A percentile compares a stretch with the other conserved stretches of the same genome.
Conservation (phyloP, 2,329 filamentous ascomycete genomes). For the Lasiodiplodia gonubiensis region DNA sequence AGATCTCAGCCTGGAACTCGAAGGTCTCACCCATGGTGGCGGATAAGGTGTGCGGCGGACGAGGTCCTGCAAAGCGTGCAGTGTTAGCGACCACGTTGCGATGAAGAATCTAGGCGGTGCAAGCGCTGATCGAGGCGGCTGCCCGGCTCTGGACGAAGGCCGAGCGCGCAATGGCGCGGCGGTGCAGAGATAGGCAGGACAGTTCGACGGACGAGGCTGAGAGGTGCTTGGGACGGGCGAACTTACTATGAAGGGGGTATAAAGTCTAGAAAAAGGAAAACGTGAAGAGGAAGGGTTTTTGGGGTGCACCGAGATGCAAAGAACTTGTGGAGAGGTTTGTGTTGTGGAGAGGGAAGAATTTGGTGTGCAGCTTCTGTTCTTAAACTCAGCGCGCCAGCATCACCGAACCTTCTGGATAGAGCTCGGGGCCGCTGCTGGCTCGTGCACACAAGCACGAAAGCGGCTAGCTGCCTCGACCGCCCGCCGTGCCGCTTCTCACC, state of each 20-base stretch:
- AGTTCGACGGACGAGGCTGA: slow-evolving; percentile 14
- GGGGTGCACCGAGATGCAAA: slow-evolving; percentile 2
- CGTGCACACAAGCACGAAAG: slow-evolving; percentile 16
- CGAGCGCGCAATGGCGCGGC: slow-evolving; percentile 6
- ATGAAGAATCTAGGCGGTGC: neutral
- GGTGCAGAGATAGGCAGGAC: slow-evolving; percentile 1
- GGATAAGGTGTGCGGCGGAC: slow-evolving; percentile 12
- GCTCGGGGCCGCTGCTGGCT: slow-evolving; percentile 14
- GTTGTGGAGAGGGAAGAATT: slow-evolving; percentile 21
- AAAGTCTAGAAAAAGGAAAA: slow-evolving; percentile 27
- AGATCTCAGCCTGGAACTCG: slow-evolving; percentile 99
- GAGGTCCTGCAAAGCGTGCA: slow-evolving; percentile 13
- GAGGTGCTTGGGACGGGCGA: neutral
- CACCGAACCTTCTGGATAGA: slow-evolving; percentile 30
- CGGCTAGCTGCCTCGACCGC: slow-evolving; percentile 20
- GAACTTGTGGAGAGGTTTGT: neutral
- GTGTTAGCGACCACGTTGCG: neutral
- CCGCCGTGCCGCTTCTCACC: slow-evolving; percentile 22
- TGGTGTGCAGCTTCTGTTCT: slow-evolving; percentile 27
- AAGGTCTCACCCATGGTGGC: slow-evolving; percentile 72
- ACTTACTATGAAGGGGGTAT: slow-evolving; percentile 29
- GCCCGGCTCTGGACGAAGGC: neutral
- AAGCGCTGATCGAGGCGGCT: neutral
- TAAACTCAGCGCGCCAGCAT: slow-evolving; percentile 28
- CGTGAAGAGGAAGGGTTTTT: slow-evolving; percentile 13